These are phyloP conservation scores for Vitis rupestris DNA, from an alignment of 164 flowering plant species.

Conservation along the genomic window DNA sequence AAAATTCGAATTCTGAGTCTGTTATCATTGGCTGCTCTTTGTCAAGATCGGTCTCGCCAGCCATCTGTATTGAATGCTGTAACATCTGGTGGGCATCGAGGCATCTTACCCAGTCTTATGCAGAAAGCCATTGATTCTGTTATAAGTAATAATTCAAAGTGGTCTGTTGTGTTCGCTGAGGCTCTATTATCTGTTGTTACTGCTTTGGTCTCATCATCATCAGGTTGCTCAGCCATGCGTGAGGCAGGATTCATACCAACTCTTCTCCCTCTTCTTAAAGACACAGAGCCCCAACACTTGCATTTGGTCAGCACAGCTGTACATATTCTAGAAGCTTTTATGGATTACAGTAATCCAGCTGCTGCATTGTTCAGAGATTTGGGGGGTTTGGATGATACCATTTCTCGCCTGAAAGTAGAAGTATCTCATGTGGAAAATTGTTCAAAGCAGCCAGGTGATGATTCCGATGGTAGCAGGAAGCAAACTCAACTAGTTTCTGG, in stretches of 20 bases:
- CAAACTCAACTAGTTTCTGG: slow-evolving; percentile 34
- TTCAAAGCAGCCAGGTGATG: slow-evolving; percentile 49
- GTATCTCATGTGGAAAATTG: slow-evolving; percentile 62
- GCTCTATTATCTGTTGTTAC: slow-evolving; percentile 83
- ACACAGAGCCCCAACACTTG: slow-evolving; percentile 80
- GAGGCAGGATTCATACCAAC: slow-evolving; percentile 93
- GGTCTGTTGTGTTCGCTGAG: slow-evolving; percentile 86
- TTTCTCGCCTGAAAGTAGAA: slow-evolving; percentile 73
- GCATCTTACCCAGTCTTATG: slow-evolving; percentile 85
- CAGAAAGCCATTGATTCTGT: slow-evolving; percentile 86
- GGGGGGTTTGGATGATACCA: slow-evolving; percentile 91
- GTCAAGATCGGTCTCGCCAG: slow-evolving; percentile 79
- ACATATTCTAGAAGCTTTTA: slow-evolving; percentile 81
- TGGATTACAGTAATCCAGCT: slow-evolving; percentile 94
- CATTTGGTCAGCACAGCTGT: slow-evolving; percentile 87
- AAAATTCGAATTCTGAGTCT: slow-evolving; percentile 65
- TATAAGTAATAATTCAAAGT: slow-evolving; percentile 52
- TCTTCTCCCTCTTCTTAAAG: slow-evolving; percentile 88
- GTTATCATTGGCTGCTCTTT: slow-evolving; percentile 80
- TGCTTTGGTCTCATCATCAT: slow-evolving; percentile 83
- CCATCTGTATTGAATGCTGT: slow-evolving; percentile 72
- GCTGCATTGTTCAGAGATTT: slow-evolving; percentile 85
- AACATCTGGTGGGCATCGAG: slow-evolving; percentile 87
- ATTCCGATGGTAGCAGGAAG: slow-evolving; percentile 32
- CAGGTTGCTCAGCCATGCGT: slow-evolving; percentile 88